Evolutionary conservation across 768 basidiomycete genomes (phyloP).

Genomic region (Xerocomellus chrysenteron): DNA sequence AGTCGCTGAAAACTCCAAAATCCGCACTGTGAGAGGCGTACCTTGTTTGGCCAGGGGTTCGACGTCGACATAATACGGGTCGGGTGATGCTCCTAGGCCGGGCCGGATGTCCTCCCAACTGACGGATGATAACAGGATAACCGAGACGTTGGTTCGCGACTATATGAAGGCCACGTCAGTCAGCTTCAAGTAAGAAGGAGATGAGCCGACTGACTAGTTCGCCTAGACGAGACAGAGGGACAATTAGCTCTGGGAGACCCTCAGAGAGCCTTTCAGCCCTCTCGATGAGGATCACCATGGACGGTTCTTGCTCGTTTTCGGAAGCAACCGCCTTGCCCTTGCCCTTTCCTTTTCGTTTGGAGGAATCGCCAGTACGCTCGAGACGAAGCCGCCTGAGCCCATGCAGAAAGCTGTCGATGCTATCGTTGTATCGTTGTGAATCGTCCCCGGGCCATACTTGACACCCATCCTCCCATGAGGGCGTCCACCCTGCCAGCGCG

Average conservation of each 20-base stretch:
- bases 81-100: conserved; percentile 63
- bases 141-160: conserved; percentile 58
- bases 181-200: not conserved
- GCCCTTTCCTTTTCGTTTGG: conserved; percentile 30
- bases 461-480: conserved; percentile 62
- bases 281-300: conserved; percentile 63
- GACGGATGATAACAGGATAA: conserved; percentile 62
- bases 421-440: conserved; percentile 56
- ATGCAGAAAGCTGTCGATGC: conserved; percentile 67
- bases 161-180: conserved; percentile 34
- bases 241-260: conserved; percentile 59
- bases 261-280: conserved; percentile 67
- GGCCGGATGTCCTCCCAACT: conserved; percentile 77
- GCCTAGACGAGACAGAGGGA: conserved; percentile 67
- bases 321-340: conserved; percentile 30
- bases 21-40: conserved; percentile 25
- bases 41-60: conserved; percentile 56
- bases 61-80: conserved; percentile 68
- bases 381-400: conserved; percentile 48
- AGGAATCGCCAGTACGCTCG: conserved; percentile 2
- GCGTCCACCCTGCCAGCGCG: conserved; percentile 52
- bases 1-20: not conserved
- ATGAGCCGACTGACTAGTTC: conserved; percentile 55
- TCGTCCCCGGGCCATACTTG: conserved; percentile 51
- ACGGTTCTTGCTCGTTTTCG: conserved; percentile 16